phyloP scores from a whole-genome alignment of 2,329 filamentous ascomycete species.

The Calonectria naviculata region DNA sequence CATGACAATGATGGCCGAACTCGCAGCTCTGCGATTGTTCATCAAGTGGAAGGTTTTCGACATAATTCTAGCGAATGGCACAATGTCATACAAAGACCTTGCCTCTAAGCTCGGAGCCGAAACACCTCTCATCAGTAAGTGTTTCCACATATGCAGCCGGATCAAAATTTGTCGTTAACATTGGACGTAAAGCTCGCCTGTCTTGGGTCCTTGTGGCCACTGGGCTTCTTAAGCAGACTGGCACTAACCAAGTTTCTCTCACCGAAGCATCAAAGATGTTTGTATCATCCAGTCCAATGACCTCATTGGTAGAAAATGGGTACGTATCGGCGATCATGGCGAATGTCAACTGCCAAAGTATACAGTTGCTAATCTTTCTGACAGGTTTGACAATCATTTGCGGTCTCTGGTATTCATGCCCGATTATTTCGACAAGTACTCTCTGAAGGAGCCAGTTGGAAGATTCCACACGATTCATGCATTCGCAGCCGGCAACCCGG shows the following conservation, averaged over 20 bases:
- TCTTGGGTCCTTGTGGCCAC: background rate
- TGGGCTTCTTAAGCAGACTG: background rate
- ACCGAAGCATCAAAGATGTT: background rate
- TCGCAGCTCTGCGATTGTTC: conserved; percentile 7
- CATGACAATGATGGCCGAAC: background rate
- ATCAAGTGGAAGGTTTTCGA: conserved; percentile 16
- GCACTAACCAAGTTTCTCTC: background rate
- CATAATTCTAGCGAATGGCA: background rate
- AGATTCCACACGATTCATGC: conserved; percentile 12
- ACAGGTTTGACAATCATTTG: conserved; percentile 15
- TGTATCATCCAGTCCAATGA: conserved; percentile 1
- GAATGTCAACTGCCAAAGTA: no score
- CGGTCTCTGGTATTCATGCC: background rate
- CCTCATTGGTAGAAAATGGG: conserved; percentile 6
- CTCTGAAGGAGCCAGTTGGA: conserved; percentile 7
- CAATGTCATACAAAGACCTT: background rate
- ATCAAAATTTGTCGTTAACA: background rate
- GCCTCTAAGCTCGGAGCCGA: background rate
- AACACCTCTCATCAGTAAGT: conserved; percentile 5
- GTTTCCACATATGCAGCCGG: rapidly evolving
- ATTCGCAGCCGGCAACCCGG: background rate
- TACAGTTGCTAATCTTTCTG: background rate
- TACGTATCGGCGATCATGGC: background rate
- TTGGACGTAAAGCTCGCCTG: background rate
- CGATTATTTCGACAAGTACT: conserved; percentile 10